Evolutionary conservation across 768 basidiomycete genomes (phyloP).

Genomic region (Psilocybe sp.): DNA sequence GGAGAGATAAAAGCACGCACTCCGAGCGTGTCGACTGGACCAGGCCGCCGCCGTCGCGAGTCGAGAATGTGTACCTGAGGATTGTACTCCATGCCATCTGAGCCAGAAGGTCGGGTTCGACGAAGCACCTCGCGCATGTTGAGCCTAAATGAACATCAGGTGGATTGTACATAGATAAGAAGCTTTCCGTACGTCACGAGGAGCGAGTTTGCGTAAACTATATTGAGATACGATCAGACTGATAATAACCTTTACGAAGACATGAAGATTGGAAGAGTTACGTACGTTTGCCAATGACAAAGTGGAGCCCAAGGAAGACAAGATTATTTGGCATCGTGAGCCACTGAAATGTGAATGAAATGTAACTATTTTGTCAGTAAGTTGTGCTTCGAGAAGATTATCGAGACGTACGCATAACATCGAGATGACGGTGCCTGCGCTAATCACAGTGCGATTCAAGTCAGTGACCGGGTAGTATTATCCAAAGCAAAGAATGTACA

Average conservation of each 20-base stretch:
- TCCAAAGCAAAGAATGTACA: too few relatives aligned
- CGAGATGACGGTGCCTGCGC: slow-evolving; percentile 42
- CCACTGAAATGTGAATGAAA: slow-evolving; percentile 31
- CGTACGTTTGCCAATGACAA: slow-evolving; percentile 45
- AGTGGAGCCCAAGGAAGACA: slow-evolving; percentile 47
- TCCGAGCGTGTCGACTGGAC: too few relatives aligned
- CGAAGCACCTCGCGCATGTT: background rate
- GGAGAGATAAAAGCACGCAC: too few relatives aligned
- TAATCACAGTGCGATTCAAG: slow-evolving; percentile 8
- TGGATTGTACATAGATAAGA: background rate
- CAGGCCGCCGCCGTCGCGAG: too few relatives aligned
- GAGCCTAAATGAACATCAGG: background rate
- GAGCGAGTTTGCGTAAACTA: slow-evolving; percentile 16
- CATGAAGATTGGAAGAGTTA: slow-evolving; percentile 19
- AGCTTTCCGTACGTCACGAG: slow-evolving; percentile 17
- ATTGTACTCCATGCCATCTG: background rate
- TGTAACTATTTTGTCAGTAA: slow-evolving; percentile 2
- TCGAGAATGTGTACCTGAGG: background rate
- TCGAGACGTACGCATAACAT: slow-evolving; percentile 42
- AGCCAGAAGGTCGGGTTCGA: background rate
- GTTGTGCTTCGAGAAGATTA: background rate
- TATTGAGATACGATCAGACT: background rate
- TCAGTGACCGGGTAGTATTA: too few relatives aligned
- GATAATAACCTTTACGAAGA: slow-evolving; percentile 2
- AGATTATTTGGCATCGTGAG: slow-evolving; percentile 40